Conservation (phyloP, 1,284 basidiomycete species). For the Rhodotorula sp. region DNA sequence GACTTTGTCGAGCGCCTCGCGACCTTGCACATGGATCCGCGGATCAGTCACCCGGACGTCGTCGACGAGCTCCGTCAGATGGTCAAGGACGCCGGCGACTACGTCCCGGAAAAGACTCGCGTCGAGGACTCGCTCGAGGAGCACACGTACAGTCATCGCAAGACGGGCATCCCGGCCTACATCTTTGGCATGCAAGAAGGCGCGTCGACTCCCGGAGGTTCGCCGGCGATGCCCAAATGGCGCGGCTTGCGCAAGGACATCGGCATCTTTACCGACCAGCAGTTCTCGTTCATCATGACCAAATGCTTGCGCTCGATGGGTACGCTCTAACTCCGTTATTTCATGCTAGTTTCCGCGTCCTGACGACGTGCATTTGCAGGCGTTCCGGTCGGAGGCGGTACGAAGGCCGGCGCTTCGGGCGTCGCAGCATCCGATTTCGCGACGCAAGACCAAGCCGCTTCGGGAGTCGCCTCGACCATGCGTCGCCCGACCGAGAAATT, state of each 20-base stretch:
- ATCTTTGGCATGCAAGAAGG: constrained; percentile 25
- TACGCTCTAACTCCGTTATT: constrained; percentile 54
- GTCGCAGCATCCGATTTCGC: constrained; percentile 40
- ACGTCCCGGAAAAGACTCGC: constrained; percentile 21
- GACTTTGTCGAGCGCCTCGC: constrained; percentile 73
- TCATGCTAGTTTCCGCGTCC: neutral
- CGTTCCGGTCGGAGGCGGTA: constrained; percentile 40
- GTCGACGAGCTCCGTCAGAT: constrained; percentile 36
- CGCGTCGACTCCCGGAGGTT: constrained; percentile 19
- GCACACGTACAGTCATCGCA: constrained; percentile 8
- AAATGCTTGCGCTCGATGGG: constrained; percentile 85
- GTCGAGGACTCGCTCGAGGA: constrained; percentile 30
- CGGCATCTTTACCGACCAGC: constrained; percentile 80
- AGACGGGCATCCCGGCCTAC: constrained; percentile 12
- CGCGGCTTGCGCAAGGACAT: constrained; percentile 63
- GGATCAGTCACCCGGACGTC: constrained; percentile 55
- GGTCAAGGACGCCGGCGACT: constrained; percentile 30
- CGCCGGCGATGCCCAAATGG: constrained; percentile 34
- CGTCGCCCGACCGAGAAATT: constrained; percentile 73
- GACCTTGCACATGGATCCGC: constrained; percentile 70
- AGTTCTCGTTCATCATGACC: constrained; percentile 81
- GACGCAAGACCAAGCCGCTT: constrained; percentile 35
- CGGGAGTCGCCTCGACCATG: constrained; percentile 62
- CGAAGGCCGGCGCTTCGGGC: constrained; percentile 38
- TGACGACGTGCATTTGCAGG: neutral